Evolutionary conservation across 2,329 filamentous ascomycete species (phyloP).

Genomic region (Colletotrichum sp.): DNA sequence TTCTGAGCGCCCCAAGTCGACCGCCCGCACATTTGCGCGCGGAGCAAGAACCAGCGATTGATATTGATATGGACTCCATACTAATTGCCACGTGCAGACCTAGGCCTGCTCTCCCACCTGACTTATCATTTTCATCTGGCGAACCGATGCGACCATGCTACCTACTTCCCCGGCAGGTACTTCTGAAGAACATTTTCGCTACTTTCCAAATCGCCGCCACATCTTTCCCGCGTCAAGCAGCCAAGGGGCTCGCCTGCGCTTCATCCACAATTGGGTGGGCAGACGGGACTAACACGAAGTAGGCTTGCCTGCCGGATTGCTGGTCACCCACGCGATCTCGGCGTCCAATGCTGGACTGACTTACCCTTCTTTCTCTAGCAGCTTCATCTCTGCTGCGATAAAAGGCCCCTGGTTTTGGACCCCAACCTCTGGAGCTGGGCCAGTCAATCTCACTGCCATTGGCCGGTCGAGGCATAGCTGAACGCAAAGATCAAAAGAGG

Average conservation of each 20-base stretch:
- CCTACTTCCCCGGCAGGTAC: not conserved
- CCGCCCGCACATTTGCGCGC: not conserved
- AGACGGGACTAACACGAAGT: not conserved
- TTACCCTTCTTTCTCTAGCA: not conserved
- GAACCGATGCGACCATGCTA: not conserved
- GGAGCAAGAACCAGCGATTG: not conserved
- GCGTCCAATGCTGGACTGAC: not conserved
- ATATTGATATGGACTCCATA: not conserved
- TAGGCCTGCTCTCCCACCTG: not conserved
- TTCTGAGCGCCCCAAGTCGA: not conserved
- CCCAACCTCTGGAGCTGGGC: not conserved
- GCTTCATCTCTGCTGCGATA: not conserved
- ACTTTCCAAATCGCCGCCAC: not conserved
- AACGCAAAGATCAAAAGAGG: not conserved
- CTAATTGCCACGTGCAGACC: not conserved
- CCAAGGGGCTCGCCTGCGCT: not conserved
- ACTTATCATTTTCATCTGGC: not conserved
- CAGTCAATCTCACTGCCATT: not conserved
- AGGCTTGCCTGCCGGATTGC: not conserved
- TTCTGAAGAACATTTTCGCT: not conserved
- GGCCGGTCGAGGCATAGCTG: conserved; percentile 4
- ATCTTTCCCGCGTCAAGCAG: not conserved
- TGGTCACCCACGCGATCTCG: not conserved
- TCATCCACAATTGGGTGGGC: not conserved
- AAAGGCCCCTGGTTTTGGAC: not conserved